Percentiles rank a stretch among this genome's conserved stretches.
Evolutionary conservation across 1,284 basidiomycete genomes (phyloP).

Genomic region (Neonothopanus nambi): DNA sequence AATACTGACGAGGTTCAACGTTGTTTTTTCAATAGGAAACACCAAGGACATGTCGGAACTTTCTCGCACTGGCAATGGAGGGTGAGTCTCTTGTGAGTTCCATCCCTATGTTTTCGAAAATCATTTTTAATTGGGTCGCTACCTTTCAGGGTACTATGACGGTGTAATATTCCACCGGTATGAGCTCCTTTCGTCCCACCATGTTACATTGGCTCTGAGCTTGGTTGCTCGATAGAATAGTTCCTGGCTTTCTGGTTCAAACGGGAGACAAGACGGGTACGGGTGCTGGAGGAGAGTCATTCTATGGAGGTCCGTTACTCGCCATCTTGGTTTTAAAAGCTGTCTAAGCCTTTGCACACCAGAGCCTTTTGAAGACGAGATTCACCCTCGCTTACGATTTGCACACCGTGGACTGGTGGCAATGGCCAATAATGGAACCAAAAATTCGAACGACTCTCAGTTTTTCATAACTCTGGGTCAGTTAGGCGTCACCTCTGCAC

Average conservation of each 20-base stretch:
- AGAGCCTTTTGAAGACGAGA: conserved; percentile 92
- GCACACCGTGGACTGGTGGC: conserved; percentile 86
- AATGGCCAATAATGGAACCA: conserved; percentile 89
- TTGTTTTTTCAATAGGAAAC: conserved; percentile 61
- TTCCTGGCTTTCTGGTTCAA: conserved; percentile 89
- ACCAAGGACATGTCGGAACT: conserved; percentile 92
- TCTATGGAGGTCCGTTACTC: conserved; percentile 75
- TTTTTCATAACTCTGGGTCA: conserved; percentile 90
- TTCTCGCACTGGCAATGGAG: conserved; percentile 88
- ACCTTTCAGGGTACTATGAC: conserved; percentile 85
- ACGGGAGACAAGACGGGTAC: conserved; percentile 93
- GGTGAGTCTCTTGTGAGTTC: conserved; percentile 41
- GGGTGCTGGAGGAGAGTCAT: conserved; percentile 88
- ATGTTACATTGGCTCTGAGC: no score
- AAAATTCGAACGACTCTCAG: conserved; percentile 85
- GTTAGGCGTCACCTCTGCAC: conserved; percentile 13
- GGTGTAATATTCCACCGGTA: conserved; percentile 91
- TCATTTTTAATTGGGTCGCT: conserved; percentile 23
- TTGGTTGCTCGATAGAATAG: conserved; percentile 47
- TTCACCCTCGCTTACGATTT: conserved; percentile 87
- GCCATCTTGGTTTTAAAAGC: not conserved
- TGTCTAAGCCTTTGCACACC: conserved; percentile 10
- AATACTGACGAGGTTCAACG: conserved; percentile 45
- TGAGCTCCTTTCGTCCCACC: conserved; percentile 34
- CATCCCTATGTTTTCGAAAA: conserved; percentile 13